Evolutionary conservation across 139 green algal species (phyloP).

Genomic region (Marvania coccoides): DNA sequence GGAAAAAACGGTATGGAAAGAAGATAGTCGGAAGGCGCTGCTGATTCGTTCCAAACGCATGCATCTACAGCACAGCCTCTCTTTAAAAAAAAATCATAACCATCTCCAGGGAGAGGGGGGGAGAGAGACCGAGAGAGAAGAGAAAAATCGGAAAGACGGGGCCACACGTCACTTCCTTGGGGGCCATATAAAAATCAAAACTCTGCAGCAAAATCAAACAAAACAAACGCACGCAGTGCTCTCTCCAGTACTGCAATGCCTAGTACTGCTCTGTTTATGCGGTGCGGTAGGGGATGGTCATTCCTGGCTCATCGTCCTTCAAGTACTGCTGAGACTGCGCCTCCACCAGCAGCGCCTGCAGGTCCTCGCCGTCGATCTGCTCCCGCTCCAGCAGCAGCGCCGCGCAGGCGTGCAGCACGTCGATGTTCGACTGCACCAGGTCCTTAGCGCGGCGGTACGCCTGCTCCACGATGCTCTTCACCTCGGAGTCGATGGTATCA

Average conservation of each 20-base stretch:
- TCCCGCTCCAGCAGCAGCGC: conserved; percentile 96
- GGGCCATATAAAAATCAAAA: too few relatives aligned
- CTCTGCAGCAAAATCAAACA: too few relatives aligned
- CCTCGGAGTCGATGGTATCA: conserved; percentile 89
- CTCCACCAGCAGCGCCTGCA: conserved; percentile 80
- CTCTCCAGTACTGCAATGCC: too few relatives aligned
- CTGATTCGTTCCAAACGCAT: neutral
- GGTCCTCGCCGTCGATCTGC: conserved; percentile 97
- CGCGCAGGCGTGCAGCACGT: conserved; percentile 84
- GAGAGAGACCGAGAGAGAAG: too few relatives aligned
- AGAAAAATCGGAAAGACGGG: too few relatives aligned
- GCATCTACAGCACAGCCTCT: neutral
- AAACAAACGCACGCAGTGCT: too few relatives aligned
- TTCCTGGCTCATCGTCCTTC: conserved; percentile 68
- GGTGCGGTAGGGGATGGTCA: conserved; percentile 77
- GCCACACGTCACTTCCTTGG: too few relatives aligned
- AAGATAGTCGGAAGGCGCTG: neutral
- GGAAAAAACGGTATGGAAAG: neutral
- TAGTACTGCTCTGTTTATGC: conserved; percentile 12
- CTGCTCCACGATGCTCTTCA: conserved; percentile 79
- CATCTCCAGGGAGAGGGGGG: too few relatives aligned
- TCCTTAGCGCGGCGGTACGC: conserved; percentile 97
- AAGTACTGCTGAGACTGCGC: conserved; percentile 83
- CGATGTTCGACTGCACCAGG: conserved; percentile 83
- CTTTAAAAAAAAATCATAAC: neutral